Base-by-base conservation (phyloP, 768 basidiomycete species). In the Tricholoma furcatifolium region DNA sequence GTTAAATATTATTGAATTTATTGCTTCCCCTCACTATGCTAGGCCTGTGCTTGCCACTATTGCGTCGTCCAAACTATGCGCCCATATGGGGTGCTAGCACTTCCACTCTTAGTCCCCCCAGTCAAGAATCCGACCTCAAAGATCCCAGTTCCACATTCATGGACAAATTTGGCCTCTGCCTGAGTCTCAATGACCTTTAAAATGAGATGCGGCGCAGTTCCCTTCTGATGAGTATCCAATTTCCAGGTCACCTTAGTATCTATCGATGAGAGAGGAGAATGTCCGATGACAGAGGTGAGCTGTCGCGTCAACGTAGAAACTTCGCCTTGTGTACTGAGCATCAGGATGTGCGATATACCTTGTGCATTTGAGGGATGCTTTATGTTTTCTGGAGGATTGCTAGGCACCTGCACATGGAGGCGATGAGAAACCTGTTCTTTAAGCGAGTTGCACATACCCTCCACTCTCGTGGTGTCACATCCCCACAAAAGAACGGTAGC, bases 401-500 rank as follows among this genome's bases (percentile, higher is more conserved):
- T 62, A 4, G 82, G 81, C 1, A 85, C 84, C 82, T 84, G 14
- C 6, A 55, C 4, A 30, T 9, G 20, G 5, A 10, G n/a, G n/a
- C 6, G 23, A 14, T 23, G 10, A 39, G 9, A 6, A 34, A 15
- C 2, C 20, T 15, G 47, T 8, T 31, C 32, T 4, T n/a, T 12
- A 24, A 36, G 36, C 17, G 15, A 42, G 20, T 38, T 8, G 12
- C n/a, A 68, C 80, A 15, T 59, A 85, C 88, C 65, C 88, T 72
- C 66, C 76, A 74, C 2, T 66, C 57, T 44, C 87, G 70, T 2
- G 84, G 80, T 3, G 86, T 88, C 2, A 87, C 68, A 60, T 90
- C 88, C 11, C 85, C 85, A 59, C 88, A 90, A 65, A 85, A 90
- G 62, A 90, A 90, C 6, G 88, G 87, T 15, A 83, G 64, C 1